Base-by-base conservation (phyloP, 1,284 basidiomycete genomes). In the Apiotrichum gamsii region DNA sequence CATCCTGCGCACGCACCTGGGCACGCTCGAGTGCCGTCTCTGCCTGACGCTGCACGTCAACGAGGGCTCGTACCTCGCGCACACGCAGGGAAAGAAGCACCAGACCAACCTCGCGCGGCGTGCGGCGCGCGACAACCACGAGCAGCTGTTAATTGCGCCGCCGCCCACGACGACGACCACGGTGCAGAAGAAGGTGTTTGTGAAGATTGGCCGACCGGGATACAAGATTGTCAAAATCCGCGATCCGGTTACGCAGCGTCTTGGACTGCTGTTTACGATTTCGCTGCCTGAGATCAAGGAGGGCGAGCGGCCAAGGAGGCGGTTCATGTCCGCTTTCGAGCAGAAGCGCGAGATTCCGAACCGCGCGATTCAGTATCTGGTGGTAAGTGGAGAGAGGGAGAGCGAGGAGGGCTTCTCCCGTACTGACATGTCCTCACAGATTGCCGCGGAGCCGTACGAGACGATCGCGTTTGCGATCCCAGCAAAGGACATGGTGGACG, bases 31-130 rank as follows among this genome's bases (percentile, higher is more conserved):
- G 80, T 99, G 95, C 75, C 87, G 94, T 61, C 81, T 99, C 31
- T 98, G 95, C 72, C 76, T 99, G 31, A 99, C 95, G 0, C 80
- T 98, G 6, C 95, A 99, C 75, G 96, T 95, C 20, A 98, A 98
- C 69, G 95, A 99, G 75, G 95, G 95, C 21, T 96, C 91, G 18
- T 99, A 99, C 72, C 85, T 99, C 39, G 94, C 95, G 0, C 95
- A 99, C 62, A 99, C 95, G 0, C 95, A 98, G 76, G 95, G 95
- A 24, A 98, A 98, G 76, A 99, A 98, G 72, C 95, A 98, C 67
- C 95, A 98, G 72, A 96, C 94, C 1, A 98, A 98, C 68, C 82
- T 99, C 29, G 95, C 94, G 4, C 82, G 95, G 37, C 83, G 95
- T 59, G 95, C 95, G 0, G 94, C 94, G 11, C 81, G 85, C 47